These are phyloP conservation scores for Penicillium robsamsonii DNA, from an alignment of 495 filamentous ascomycete genomes.

Conservation along the genomic window DNA sequence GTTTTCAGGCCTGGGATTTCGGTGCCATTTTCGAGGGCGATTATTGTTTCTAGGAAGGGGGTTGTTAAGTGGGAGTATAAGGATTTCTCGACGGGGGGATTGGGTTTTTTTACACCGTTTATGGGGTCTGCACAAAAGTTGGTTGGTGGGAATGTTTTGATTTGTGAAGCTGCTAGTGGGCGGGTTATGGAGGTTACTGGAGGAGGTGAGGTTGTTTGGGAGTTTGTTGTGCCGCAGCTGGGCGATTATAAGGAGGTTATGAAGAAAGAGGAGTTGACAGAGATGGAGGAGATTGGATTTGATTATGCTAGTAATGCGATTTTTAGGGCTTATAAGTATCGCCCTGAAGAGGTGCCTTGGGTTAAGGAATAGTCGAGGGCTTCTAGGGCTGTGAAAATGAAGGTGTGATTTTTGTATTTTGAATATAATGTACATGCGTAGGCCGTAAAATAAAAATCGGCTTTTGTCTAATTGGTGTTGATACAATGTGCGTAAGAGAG, in stretches of 20 bases:
- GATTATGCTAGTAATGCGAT: conserved; percentile 24
- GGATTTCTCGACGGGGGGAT: conserved; percentile 37
- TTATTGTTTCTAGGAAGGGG: conserved; percentile 36
- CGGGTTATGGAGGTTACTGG: conserved; percentile 53
- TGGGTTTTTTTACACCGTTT: conserved; percentile 49
- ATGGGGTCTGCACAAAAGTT: conserved; percentile 49
- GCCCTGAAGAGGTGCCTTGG: conserved; percentile 22
- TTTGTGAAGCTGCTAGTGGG: conserved; percentile 48
- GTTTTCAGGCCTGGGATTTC: conserved; percentile 40
- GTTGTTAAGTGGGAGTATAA: conserved; percentile 46
- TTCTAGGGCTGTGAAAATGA: neutral
- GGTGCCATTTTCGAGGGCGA: conserved; percentile 42
- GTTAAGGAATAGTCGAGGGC: conserved; percentile 9
- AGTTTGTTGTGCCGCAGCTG: conserved; percentile 25
- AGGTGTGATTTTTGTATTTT: neutral
- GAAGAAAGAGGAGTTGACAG: conserved; percentile 8
- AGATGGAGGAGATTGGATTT: conserved; percentile 25
- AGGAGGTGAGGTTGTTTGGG: conserved; percentile 28
- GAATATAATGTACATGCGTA: neutral
- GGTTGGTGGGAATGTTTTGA: conserved; percentile 38
- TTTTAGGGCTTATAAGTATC: conserved; percentile 27
- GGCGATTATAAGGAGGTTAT: conserved; percentile 19
- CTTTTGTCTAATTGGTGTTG: neutral
- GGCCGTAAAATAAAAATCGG: neutral
- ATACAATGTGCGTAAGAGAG: conserved; percentile 2